Evolutionary conservation across 306 rosid species (phyloP).

Genomic region (Prunus salicina): DNA sequence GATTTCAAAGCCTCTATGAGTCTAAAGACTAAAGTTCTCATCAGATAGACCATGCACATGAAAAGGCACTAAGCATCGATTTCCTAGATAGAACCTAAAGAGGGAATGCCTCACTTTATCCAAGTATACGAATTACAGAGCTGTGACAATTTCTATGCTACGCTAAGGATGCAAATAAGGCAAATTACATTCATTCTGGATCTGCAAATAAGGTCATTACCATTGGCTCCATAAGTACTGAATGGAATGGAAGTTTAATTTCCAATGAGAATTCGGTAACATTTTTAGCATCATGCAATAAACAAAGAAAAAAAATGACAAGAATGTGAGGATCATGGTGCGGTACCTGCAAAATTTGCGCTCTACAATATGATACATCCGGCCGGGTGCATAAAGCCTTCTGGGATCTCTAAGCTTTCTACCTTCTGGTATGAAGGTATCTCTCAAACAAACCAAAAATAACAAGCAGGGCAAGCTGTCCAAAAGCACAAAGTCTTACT

Average conservation of each 20-base stretch:
- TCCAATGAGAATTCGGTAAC: too few relatives aligned
- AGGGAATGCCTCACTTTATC: not conserved
- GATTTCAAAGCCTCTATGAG: not conserved
- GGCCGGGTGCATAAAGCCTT: conserved; percentile 93
- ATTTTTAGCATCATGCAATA: not conserved
- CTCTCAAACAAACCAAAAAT: conserved; percentile 87
- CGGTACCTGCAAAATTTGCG: conserved; percentile 87
- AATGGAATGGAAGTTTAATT: not conserved
- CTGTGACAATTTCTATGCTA: not conserved
- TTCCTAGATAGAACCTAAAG: conserved; percentile 7
- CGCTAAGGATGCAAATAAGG: not conserved
- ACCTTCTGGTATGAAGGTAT: conserved; percentile 84
- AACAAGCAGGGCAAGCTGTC: conserved; percentile 96
- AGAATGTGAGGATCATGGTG: not conserved
- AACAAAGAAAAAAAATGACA: not conserved
- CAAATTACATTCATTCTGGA: not conserved
- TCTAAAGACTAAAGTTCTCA: not conserved
- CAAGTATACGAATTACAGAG: not conserved
- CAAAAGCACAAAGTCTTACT: conserved; percentile 61
- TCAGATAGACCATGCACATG: not conserved
- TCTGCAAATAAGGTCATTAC: not conserved
- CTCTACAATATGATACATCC: conserved; percentile 89
- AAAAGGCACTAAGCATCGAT: not conserved
- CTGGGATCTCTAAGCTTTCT: conserved; percentile 88
- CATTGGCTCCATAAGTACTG: not conserved